Base-by-base conservation (phyloP, 495 filamentous ascomycete species). In the Entonaema liquescens region DNA sequence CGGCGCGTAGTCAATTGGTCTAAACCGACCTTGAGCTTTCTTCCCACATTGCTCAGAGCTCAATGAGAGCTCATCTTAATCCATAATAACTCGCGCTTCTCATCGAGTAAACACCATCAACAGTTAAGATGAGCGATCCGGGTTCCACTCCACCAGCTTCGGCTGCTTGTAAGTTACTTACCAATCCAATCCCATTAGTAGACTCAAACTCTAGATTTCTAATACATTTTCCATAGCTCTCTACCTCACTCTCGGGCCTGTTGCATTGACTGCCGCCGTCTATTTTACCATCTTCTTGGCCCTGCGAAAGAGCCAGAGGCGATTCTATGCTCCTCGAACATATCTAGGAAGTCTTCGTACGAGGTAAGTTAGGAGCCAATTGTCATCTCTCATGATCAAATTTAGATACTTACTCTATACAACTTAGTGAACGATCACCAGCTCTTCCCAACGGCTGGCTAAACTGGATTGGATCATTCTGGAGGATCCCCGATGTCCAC, bases 281-380 rank as follows among this genome's bases (percentile, higher is more conserved):
- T 93, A 94, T 79, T 61, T 93, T 31, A 35, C 82, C 25, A 72
- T 92, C 53, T 99, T 98, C 85, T 78, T 97, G 56, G 76, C 95
- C 62, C 81, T 99, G 62, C 89, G 95, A 29, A 84, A 81, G 66
- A 90, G 83, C 50, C 83, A 95, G 55, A 87, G 84, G 62, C 88
- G 94, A 50, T 90, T 87, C 79, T 99, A 99, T 83, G 89, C 92
- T 55, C 95, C 95, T 2, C 86, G 95, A 79, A 94, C 93, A 23
- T 97, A 95, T 78, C 80, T 99, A 36, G 91, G 93, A 29, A 90
- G 84, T 63, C 76, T 97, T 70, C 85, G 85, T 40, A 81, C 91
- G 47, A 84, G 85, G 89, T 91, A 79, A 73, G 84, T 64, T 8
- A n/a, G 13, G 7, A 17, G 33, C 50, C 8, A 23, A 40, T 2